These are phyloP conservation scores for Cicer chorassanicum DNA, from an alignment of 306 rosid genomes.

Conservation along the genomic window DNA sequence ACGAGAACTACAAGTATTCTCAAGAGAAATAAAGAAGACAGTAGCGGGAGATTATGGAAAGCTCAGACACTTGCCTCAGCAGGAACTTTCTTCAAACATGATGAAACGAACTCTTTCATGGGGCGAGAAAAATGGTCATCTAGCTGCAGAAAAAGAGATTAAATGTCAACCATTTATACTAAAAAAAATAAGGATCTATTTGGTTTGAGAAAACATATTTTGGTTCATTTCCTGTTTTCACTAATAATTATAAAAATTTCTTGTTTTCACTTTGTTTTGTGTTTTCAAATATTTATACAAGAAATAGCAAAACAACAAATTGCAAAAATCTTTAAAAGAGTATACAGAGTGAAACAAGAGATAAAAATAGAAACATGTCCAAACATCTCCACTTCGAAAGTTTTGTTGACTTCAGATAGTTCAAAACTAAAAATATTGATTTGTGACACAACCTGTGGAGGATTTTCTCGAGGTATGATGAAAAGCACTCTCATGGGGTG, in stretches of 20 bases:
- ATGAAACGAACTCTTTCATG: slow-evolving; percentile 89
- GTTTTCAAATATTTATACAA: neutral
- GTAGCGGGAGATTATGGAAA: slow-evolving; percentile 1
- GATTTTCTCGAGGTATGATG: slow-evolving; percentile 96
- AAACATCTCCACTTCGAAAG: slow-evolving; percentile 34
- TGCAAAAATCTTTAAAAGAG: neutral
- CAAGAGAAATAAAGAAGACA: slow-evolving; percentile 39
- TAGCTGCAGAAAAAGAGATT: slow-evolving; percentile 65
- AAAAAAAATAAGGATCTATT: slow-evolving; percentile 16
- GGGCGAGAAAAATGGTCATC: slow-evolving; percentile 99
- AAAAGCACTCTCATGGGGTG: slow-evolving; percentile 99
- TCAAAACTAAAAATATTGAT: slow-evolving; percentile 30
- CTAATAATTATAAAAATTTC: neutral
- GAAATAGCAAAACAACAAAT: neutral
- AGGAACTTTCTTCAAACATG: slow-evolving; percentile 93
- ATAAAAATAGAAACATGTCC: neutral
- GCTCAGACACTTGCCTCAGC: slow-evolving; percentile 73
- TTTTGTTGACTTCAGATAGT: slow-evolving; percentile 27
- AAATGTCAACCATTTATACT: slow-evolving; percentile 35
- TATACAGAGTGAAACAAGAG: neutral
- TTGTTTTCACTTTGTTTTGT: neutral
- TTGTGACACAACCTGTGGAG: slow-evolving; percentile 80
- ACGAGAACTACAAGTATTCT: slow-evolving; percentile 21
- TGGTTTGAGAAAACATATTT: neutral
- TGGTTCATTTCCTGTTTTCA: slow-evolving; percentile 8